Evolutionary conservation across 352 stramenopile species (phyloP).

Genomic region (Globisporangium okanoganense): DNA sequence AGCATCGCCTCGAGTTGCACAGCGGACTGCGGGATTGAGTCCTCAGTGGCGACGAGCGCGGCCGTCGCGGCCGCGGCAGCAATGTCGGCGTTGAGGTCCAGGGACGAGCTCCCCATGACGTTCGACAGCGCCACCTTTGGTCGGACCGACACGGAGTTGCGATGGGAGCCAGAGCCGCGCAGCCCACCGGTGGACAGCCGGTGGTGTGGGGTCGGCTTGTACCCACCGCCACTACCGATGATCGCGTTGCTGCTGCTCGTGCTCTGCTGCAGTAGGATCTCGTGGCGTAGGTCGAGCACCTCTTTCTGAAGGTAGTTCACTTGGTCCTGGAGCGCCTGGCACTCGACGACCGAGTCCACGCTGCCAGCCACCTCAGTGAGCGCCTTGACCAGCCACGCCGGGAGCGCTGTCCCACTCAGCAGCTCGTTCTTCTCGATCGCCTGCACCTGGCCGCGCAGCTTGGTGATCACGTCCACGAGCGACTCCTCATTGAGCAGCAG

Average conservation of each 20-base stretch:
- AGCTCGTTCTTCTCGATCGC: conserved; percentile 77
- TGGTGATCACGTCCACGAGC: conserved; percentile 70
- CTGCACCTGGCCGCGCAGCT: conserved; percentile 57
- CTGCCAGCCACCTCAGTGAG: conserved; percentile 79
- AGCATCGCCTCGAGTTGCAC: conserved; percentile 23
- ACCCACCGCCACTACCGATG: conserved; percentile 11
- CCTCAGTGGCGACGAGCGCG: conserved; percentile 5
- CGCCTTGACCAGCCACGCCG: conserved; percentile 65
- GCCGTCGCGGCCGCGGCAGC: conserved; percentile 19
- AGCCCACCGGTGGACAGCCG: conserved; percentile 39
- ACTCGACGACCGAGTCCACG: conserved; percentile 76
- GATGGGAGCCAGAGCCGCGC: conserved; percentile 14
- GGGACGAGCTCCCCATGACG: conserved; percentile 9
- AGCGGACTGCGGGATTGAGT: neutral
- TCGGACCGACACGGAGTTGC: neutral
- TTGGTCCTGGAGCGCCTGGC: conserved; percentile 69
- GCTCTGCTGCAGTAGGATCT: conserved; percentile 69
- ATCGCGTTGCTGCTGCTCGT: conserved; percentile 10
- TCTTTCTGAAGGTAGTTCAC: conserved; percentile 77
- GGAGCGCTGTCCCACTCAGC: conserved; percentile 59
- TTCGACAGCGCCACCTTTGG: conserved; percentile 16
- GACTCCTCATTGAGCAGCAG: conserved; percentile 80
- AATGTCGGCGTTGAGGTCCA: conserved; percentile 24
- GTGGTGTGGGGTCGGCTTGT: conserved; percentile 53
- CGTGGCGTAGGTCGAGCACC: conserved; percentile 68